Evolutionary conservation across 495 filamentous ascomycete species (phyloP).

Genomic region (Podospora bellae-mahoneyi): DNA sequence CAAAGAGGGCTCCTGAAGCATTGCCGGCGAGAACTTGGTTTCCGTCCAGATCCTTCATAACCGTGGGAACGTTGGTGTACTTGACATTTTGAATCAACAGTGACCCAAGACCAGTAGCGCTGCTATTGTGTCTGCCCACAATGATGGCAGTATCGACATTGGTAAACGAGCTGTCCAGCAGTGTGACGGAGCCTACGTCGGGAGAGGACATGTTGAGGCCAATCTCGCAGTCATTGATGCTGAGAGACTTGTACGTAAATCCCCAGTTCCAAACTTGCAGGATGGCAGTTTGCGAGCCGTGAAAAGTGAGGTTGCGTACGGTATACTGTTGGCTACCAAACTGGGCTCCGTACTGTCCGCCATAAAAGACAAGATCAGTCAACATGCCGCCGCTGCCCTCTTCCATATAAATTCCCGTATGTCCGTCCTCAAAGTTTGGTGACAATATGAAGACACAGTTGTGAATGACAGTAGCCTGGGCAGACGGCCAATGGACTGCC

Average conservation of each 20-base stretch:
- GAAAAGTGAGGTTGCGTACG: slow-evolving; percentile 81
- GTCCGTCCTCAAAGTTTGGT: slow-evolving; percentile 53
- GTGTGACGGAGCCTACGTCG: slow-evolving; percentile 68
- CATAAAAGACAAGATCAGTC: slow-evolving; percentile 67
- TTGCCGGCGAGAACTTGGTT: slow-evolving; percentile 45
- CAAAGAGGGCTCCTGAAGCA: slow-evolving; percentile 21
- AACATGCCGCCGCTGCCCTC: slow-evolving; percentile 70
- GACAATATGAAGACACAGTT: slow-evolving; percentile 81
- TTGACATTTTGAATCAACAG: slow-evolving; percentile 76
- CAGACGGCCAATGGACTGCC: slow-evolving; percentile 93
- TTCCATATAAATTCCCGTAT: slow-evolving; percentile 73
- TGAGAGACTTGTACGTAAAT: slow-evolving; percentile 77
- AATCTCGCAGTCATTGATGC: slow-evolving; percentile 69
- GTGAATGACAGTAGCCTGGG: slow-evolving; percentile 84
- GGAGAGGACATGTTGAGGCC: slow-evolving; percentile 74
- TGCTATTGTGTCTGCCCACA: slow-evolving; percentile 55
- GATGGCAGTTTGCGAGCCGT: slow-evolving; percentile 76
- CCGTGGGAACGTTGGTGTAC: slow-evolving; percentile 51
- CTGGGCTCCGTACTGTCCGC: slow-evolving; percentile 58
- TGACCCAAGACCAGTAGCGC: slow-evolving; percentile 60
- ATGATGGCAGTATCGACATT: slow-evolving; percentile 62
- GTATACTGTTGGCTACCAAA: slow-evolving; percentile 88
- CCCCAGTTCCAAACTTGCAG: slow-evolving; percentile 89
- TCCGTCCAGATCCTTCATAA: slow-evolving; percentile 50
- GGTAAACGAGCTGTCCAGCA: slow-evolving; percentile 73